Base-by-base conservation (phyloP, 805 yeast species). In the Zygosaccharomyces bailii region DNA sequence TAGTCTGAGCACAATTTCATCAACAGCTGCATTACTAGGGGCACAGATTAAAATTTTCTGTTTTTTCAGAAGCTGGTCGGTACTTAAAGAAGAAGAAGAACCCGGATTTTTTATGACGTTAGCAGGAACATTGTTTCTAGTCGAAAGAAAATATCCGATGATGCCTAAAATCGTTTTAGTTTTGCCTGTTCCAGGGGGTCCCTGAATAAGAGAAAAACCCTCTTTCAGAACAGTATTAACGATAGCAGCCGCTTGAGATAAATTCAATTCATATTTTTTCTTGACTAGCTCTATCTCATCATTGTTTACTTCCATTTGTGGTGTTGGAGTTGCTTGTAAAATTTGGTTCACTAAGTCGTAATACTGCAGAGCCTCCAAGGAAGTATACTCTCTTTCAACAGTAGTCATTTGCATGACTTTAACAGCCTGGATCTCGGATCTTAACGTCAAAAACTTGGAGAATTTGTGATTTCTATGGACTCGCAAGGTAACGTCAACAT, bases 181-280 rank as follows among this genome's bases (percentile, higher is more conserved):
- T 63, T 93, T 93, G 71, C 99, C 99, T 0, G 98, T 91, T 65
- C 99, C 99, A 0, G 99, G 99, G 0, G 99, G 99, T 46, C 97
- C 99, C 67, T 93, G 99, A 63, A 93, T 90, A 42, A 93, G 71
- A 0, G 95, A 82, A 59, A 93, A 88, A 0, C 99, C 99, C 1
- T 72, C 71, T 6, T 76, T 70, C 18, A 71, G 63, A 23, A 80
- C 78, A 0, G 96, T 76, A 1, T 88, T 86, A 9, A 82, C 72
- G 46, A 93, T 86, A 0, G 99, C 99, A 23, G 68, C 73, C 0
- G 98, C 98, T 66, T 93, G 99, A 0, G 99, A 91, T 20, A 75
- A 73, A 66, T 95, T 93, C 29, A 90, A 84, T 16, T 74, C 70
- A 53, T 79, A 84, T 7, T 71, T 59, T 4, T 56, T 54, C 45